Evolutionary conservation across 768 basidiomycete genomes (phyloP), one percentile per base, ranked within the genome.

Genomic region (Flagelloscypha sp.): DNA sequence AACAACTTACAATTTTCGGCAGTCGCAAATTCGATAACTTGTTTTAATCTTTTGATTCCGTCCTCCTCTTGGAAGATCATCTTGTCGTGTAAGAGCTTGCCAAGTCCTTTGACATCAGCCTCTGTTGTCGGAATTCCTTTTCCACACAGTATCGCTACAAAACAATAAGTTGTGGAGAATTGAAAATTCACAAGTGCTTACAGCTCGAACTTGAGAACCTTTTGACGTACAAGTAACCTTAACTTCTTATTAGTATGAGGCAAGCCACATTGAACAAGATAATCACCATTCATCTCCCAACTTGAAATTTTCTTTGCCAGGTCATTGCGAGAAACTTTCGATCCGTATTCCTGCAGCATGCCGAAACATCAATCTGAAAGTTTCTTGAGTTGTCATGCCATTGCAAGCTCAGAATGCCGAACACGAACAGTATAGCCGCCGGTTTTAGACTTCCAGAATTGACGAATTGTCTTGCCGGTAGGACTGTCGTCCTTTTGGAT

Each of bases 41-140:
- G 39, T 10, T 53, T 49, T 17, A 71, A 45, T 38, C 66, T 59
- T 28, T 50, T 44, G 8, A 70, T 52, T 2, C 59, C 63, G 33
- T 66, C 65, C 16, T 61, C 55, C 47, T 70, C 68, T n/a, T 62
- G 46, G 11, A 48, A 49, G 18, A 54, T 38, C 62, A 69, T 65
- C n/a, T 56, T 47, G 8, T 53, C 32, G 47, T 53, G 62, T 40
- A 70, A 46, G 27, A 49, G 21, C 8, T 48, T 47, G 0, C 61
- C 60, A 0, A 69, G 39, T 2, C 38, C 38, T 29, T 54, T 47
- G 39, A 68, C 57, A 8, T 56, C 64, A 7, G 46, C 53, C 5
- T 41, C 17, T 3, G 36, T 41, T 10, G 48, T 56, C 0, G 66
- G 65, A 7, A 69, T 48, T 53, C 43, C 6, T 61, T 56, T 7